Conservation (phyloP, 2,329 filamentous ascomycete genomes). For the Scedosporium dehoogii region DNA sequence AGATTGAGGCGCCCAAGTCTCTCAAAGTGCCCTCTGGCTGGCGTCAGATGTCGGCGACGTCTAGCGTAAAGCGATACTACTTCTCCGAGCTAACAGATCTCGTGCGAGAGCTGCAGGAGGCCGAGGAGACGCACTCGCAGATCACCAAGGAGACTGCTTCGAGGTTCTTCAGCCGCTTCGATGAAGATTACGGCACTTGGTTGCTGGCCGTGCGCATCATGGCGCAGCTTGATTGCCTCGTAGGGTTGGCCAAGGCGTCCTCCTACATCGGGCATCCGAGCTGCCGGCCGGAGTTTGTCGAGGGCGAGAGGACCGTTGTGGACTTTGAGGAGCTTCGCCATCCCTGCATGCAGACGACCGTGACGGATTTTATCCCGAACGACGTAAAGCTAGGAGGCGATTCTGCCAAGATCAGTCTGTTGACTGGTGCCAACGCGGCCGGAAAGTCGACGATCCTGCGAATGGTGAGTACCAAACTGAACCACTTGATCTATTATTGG, state of each 20-base stretch:
- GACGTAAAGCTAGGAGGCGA: slow-evolving; percentile 79
- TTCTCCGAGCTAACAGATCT: slow-evolving; percentile 72
- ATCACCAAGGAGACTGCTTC: slow-evolving; percentile 78
- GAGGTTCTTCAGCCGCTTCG: slow-evolving; percentile 80
- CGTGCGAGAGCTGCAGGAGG: slow-evolving; percentile 83
- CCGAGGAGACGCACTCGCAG: slow-evolving; percentile 86
- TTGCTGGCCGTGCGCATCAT: slow-evolving; percentile 82
- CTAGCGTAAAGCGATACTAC: slow-evolving; percentile 87
- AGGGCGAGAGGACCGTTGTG: slow-evolving; percentile 75
- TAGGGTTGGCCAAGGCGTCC: slow-evolving; percentile 86
- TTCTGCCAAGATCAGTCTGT: slow-evolving; percentile 71
- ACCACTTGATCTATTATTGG: background rate
- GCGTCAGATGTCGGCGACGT: slow-evolving; percentile 94
- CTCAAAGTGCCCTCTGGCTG: slow-evolving; percentile 80
- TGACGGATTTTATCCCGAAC: slow-evolving; percentile 94
- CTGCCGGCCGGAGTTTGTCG: slow-evolving; percentile 80
- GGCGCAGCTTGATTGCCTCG: slow-evolving; percentile 86
- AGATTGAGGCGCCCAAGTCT: slow-evolving; percentile 79
- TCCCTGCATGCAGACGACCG: slow-evolving; percentile 83
- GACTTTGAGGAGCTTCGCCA: slow-evolving; percentile 89
- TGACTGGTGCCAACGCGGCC: slow-evolving; percentile 93
- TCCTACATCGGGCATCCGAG: slow-evolving; percentile 73
- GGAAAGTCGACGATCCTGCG: slow-evolving; percentile 93
- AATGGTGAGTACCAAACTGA: slow-evolving; percentile 53
- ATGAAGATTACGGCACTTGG: slow-evolving; percentile 78